phyloP scores from a whole-genome alignment of 2,329 filamentous ascomycete genomes.

The Chrysosphaeria jannelii region DNA sequence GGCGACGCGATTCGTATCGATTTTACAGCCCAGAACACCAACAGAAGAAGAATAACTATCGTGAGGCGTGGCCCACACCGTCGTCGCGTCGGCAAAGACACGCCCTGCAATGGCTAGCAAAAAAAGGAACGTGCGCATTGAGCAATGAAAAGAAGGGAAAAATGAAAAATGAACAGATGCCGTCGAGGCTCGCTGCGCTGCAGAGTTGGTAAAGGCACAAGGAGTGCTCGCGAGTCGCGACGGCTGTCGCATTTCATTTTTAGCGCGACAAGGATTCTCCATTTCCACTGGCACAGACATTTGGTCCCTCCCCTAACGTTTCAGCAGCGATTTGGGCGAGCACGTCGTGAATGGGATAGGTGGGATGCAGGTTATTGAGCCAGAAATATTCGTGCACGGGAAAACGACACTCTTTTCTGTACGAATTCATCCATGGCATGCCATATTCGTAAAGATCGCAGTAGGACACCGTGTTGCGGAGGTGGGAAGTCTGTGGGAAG shows the following conservation, averaged over 20 bases:
- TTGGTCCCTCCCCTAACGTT: slow-evolving; percentile 11
- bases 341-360: slow-evolving; percentile 27
- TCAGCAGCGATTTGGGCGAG: slow-evolving; percentile 19
- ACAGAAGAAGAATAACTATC: slow-evolving; percentile 22
- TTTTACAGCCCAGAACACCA: slow-evolving; percentile 25
- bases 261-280: no score
- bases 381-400: slow-evolving; percentile 32
- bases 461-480: slow-evolving; percentile 23
- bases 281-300: slow-evolving; percentile 8
- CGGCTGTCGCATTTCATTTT: not conserved
- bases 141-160: not conserved
- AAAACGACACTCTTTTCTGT: slow-evolving; percentile 16
- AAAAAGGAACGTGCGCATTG: slow-evolving; percentile 1
- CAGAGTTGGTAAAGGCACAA: not conserved
- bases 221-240: not conserved
- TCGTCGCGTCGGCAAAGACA: slow-evolving; percentile 2
- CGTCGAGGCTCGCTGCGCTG: not conserved
- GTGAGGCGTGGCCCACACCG: slow-evolving; percentile 19
- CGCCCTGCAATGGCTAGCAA: not conserved
- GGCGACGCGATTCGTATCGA: slow-evolving; percentile 25
- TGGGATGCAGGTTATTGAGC: slow-evolving; percentile 33
- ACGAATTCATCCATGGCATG: slow-evolving; percentile 10
- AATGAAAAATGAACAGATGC: not conserved
- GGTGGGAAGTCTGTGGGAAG: slow-evolving; percentile 16
- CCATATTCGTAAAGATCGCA: slow-evolving; percentile 23